Evolutionary conservation across 2,329 filamentous ascomycete species (phyloP).

Genomic region (Ophiostoma sp.): DNA sequence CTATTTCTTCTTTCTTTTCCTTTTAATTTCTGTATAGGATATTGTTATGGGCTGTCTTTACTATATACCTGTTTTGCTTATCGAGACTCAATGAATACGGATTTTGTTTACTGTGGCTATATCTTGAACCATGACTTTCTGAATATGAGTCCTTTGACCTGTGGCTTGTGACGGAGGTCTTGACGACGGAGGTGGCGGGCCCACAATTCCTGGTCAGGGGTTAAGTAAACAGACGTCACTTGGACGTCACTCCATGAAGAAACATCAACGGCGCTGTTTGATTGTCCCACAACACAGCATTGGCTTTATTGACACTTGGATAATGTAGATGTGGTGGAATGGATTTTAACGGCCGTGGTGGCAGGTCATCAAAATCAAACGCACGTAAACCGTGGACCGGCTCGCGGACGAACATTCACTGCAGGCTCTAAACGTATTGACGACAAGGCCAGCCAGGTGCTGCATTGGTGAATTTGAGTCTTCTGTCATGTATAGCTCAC

Average conservation of each 20-base stretch:
- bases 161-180: not conserved
- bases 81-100: not conserved
- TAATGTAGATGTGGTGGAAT: too few species aligned
- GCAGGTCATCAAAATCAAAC: too few species aligned
- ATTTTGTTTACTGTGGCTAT: not conserved
- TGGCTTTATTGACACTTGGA: too few species aligned
- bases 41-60: not conserved
- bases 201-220: not conserved
- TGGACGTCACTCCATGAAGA: too few species aligned
- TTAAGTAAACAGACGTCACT: not conserved
- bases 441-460: too few species aligned
- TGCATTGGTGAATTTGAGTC: too few species aligned
- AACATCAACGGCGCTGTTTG: too few species aligned
- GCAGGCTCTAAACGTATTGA: too few species aligned
- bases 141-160: not conserved
- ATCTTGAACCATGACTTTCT: not conserved
- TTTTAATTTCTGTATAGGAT: not conserved
- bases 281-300: not conserved
- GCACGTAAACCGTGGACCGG: not conserved
- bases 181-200: not conserved
- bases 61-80: slow-evolving; percentile 3
- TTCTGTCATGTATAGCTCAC: too few species aligned
- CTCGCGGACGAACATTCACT: not conserved
- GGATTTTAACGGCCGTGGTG: too few species aligned
- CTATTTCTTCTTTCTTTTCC: not conserved